Base-by-base conservation (phyloP, 352 stramenopile species). In the Globisporangium spiculum region DNA sequence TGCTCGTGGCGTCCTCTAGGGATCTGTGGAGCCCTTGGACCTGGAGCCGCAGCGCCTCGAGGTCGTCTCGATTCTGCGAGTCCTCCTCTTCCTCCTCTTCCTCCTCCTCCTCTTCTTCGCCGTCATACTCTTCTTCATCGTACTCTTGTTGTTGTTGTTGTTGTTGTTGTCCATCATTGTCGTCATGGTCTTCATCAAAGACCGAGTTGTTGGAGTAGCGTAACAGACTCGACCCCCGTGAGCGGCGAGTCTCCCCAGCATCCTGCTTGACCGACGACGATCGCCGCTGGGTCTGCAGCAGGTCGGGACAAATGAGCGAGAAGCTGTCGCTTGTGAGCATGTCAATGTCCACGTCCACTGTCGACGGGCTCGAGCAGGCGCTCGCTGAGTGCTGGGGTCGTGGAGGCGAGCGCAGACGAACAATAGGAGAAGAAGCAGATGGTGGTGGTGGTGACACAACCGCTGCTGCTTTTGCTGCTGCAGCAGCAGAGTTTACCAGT, bases 251-350 rank as follows among this genome's bases (percentile, higher is more conserved):
- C 59, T 91, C 83, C 16, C 75, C 79, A 1, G 80, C 73, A 2
- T 86, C 80, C 46, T 89, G 80, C 5, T 74, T 60, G 50, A 54
- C 6, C 27, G 73, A 46, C 34, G 75, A 69, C 38, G 58, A 61
- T 44, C 30, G 36, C 62, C 60, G 52, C 69, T 79, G 36, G 27
- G 67, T 62, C 20, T 67, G 34, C 14, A 90, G 57, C 34, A 75
- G 80, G 41, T 86, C 74, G 1, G 77, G 74, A 24, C 79, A 83
- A 10, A 91, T 69, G 55, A 91, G 44, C 9, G 80, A 86, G 68
- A 91, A 89, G 58, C 77, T 76, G 54, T 87, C 78, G 64, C 70
- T 81, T 61, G 60, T 74, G 60, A 83, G 77, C 66, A 88, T 81
- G 38, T 78, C 66, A 46, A 83, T 88, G 48, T 91, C 79, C 26